These are phyloP conservation scores for Xylariales sp. DNA, from an alignment of 2,329 filamentous ascomycete genomes.

Conservation along the genomic window DNA sequence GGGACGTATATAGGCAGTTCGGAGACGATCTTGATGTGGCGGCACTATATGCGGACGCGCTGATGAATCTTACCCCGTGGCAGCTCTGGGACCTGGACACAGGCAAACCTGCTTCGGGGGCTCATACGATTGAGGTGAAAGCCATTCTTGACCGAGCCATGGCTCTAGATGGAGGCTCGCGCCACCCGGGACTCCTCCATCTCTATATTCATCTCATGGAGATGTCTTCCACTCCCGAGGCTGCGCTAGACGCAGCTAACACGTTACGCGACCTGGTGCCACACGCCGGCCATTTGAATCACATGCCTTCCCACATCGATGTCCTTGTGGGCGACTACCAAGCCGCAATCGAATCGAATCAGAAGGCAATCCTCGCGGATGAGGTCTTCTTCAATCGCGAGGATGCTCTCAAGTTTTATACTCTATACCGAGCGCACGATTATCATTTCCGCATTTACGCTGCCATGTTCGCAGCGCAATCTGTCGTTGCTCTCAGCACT, in stretches of 20 bases:
- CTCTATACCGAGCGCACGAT: constrained; percentile 79
- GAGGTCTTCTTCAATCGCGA: constrained; percentile 70
- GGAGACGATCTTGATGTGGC: constrained; percentile 71
- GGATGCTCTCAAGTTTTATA: constrained; percentile 78
- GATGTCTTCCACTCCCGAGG: constrained; percentile 76
- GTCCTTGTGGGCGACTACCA: constrained; percentile 78
- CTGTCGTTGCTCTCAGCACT: constrained; percentile 69
- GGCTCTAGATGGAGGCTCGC: constrained; percentile 56
- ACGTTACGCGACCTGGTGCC: constrained; percentile 72
- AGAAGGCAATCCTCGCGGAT: constrained; percentile 74
- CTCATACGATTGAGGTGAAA: constrained; percentile 70
- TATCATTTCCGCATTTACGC: constrained; percentile 81
- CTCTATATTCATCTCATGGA: constrained; percentile 83
- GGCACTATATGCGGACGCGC: constrained; percentile 70
- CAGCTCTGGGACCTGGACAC: constrained; percentile 71
- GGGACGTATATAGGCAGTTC: constrained; percentile 62
- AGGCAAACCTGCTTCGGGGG: constrained; percentile 64
- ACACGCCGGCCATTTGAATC: constrained; percentile 76
- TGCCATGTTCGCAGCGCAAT: constrained; percentile 80
- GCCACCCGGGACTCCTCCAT: constrained; percentile 78
- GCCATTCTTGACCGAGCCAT: constrained; percentile 69
- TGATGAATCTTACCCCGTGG: constrained; percentile 76
- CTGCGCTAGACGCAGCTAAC: constrained; percentile 70
- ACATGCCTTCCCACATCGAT: constrained; percentile 84
- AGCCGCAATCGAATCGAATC: constrained; percentile 73